Evolutionary conservation across 306 rosid species (phyloP).

Genomic region (Dicorynia guianensis): DNA sequence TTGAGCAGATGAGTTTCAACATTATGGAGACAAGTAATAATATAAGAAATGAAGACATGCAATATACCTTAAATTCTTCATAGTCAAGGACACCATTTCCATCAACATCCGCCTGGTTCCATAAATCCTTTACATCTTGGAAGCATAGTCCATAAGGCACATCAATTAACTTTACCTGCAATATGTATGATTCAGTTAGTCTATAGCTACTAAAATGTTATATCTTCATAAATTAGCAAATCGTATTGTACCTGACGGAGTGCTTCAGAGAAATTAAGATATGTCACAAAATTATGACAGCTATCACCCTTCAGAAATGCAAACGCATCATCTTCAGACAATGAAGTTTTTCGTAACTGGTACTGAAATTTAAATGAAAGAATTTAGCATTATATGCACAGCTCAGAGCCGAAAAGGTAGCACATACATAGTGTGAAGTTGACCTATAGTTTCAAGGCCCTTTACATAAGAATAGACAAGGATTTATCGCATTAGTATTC

Average conservation of each 20-base stretch:
- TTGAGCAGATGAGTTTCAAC: neutral
- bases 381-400: slow-evolving; percentile 21
- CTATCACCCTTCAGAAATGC: slow-evolving; percentile 81
- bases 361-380: slow-evolving; percentile 50
- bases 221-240: neutral
- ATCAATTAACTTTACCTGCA: slow-evolving; percentile 75
- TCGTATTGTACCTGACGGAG: slow-evolving; percentile 67
- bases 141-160: slow-evolving; percentile 76
- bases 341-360: slow-evolving; percentile 75
- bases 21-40: neutral
- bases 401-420: neutral
- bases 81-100: slow-evolving; percentile 78
- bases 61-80: slow-evolving; percentile 82
- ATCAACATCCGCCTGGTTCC: slow-evolving; percentile 81
- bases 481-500: neutral
- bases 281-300: slow-evolving; percentile 64
- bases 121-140: slow-evolving; percentile 78
- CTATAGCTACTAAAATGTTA: slow-evolving; percentile 9
- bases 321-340: slow-evolving; percentile 82
- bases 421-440: neutral
- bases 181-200: slow-evolving; percentile 30
- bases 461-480: neutral
- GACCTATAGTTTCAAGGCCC: slow-evolving; percentile 2
- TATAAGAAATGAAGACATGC: slow-evolving; percentile 17
- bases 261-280: slow-evolving; percentile 69